Evolutionary conservation across 345 rosid species (phyloP).

Genomic region (Aegle marmelos): DNA sequence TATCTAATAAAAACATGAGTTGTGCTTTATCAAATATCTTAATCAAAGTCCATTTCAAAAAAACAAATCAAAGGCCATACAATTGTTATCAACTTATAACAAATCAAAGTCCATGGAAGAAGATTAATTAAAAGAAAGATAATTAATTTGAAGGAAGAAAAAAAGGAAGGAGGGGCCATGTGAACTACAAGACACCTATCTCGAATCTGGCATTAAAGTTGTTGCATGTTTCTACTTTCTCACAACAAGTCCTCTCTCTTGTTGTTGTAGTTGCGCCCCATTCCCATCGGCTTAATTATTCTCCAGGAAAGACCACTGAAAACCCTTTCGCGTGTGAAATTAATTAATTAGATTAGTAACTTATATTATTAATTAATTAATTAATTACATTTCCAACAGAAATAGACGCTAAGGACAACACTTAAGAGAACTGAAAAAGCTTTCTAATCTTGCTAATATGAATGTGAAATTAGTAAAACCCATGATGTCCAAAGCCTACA

Average conservation of each 20-base stretch:
- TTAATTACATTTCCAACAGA: too few relatives aligned
- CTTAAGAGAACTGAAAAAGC: too few relatives aligned
- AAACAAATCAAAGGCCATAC: slow-evolving; percentile 22
- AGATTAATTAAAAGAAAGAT: slow-evolving; percentile 10
- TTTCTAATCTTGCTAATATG: too few relatives aligned
- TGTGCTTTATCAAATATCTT: background rate
- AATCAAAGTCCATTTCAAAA: slow-evolving; percentile 12
- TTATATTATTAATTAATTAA: too few relatives aligned
- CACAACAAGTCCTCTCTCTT: slow-evolving; percentile 31
- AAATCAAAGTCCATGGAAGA: slow-evolving; percentile 28
- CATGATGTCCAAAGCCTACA: too few relatives aligned
- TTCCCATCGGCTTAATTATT: slow-evolving; percentile 7
- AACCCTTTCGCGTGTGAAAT: slow-evolving; percentile 31
- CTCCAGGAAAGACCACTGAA: slow-evolving; percentile 16
- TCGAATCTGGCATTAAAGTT: slow-evolving; percentile 45
- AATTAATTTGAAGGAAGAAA: slow-evolving; percentile 7
- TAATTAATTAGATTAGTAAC: background rate
- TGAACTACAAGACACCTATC: slow-evolving; percentile 56
- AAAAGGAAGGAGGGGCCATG: slow-evolving; percentile 35
- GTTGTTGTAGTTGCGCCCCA: slow-evolving; percentile 13
- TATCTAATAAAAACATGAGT: too few relatives aligned
- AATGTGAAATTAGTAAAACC: too few relatives aligned
- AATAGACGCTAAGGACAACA: too few relatives aligned
- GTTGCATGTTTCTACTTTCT: slow-evolving; percentile 46
- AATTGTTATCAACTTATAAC: slow-evolving; percentile 3